Conservation (phyloP, 495 filamentous ascomycete species). For the Durotheca rogersii region DNA sequence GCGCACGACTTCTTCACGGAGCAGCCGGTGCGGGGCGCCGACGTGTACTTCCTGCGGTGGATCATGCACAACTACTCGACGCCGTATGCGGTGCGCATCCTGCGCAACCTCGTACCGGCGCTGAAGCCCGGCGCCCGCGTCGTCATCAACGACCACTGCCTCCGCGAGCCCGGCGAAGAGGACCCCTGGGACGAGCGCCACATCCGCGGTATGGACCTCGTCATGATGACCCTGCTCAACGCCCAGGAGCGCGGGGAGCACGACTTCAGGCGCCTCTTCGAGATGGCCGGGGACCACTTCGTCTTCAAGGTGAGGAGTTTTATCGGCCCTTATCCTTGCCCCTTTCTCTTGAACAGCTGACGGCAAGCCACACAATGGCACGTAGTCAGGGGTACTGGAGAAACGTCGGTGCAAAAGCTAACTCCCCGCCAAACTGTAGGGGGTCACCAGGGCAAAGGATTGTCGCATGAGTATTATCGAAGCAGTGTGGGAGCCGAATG, state of each 20-base stretch:
- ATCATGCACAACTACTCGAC: constrained; percentile 62
- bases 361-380: background rate
- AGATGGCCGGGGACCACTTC: constrained; percentile 44
- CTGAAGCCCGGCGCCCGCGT: constrained; percentile 55
- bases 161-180: constrained; percentile 46
- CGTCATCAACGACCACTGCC: constrained; percentile 55
- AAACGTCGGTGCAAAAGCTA: too few species aligned
- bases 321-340: background rate
- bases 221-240: constrained; percentile 57
- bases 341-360: constrained; percentile 3
- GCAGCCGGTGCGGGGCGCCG: constrained; percentile 55
- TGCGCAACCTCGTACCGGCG: constrained; percentile 54
- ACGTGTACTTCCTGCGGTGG: constrained; percentile 60
- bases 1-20: constrained; percentile 57
- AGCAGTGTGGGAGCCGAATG: constrained; percentile 49
- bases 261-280: constrained; percentile 53
- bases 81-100: constrained; percentile 56
- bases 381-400: too few species aligned
- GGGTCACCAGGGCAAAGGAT: constrained; percentile 39
- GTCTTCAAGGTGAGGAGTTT: constrained; percentile 48
- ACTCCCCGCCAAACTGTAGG: constrained; percentile 30
- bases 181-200: constrained; percentile 51
- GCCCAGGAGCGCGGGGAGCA: constrained; percentile 53
- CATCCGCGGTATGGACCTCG: constrained; percentile 57
- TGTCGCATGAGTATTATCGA: constrained; percentile 54